phyloP scores from a whole-genome alignment of 352 stramenopile genomes.

The Thraustochytrium striatum region DNA sequence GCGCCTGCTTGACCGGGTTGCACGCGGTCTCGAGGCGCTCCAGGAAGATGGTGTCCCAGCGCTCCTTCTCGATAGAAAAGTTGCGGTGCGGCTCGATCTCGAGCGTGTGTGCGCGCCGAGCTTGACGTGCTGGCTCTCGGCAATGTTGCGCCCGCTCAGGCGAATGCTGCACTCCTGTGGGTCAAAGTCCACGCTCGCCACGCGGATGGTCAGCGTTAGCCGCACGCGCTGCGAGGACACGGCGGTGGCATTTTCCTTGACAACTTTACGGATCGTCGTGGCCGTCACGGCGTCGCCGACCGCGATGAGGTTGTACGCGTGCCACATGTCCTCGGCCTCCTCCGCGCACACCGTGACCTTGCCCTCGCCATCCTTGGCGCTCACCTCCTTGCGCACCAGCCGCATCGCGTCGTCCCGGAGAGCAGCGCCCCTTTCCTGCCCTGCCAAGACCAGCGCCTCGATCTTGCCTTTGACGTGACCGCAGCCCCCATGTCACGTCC shows the following conservation, averaged over 20 bases:
- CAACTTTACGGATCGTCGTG: slow-evolving; percentile 94
- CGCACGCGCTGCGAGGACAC: slow-evolving; percentile 83
- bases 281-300: slow-evolving; percentile 87
- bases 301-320: slow-evolving; percentile 96
- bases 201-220: slow-evolving; percentile 89
- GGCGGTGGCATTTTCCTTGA: slow-evolving; percentile 84
- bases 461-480: too few species aligned
- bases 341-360: slow-evolving; percentile 82
- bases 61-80: slow-evolving; percentile 91
- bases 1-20: slow-evolving; percentile 81
- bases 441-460: too few species aligned
- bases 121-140: slow-evolving; percentile 89
- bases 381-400: slow-evolving; percentile 40
- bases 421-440: too few species aligned
- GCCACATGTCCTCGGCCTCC: slow-evolving; percentile 96
- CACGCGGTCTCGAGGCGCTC: slow-evolving; percentile 90
- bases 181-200: slow-evolving; percentile 95
- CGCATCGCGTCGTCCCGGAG: not conserved
- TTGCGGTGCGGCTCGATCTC: slow-evolving; percentile 91
- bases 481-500: too few species aligned
- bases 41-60: slow-evolving; percentile 94
- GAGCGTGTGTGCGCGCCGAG: slow-evolving; percentile 95
- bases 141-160: slow-evolving; percentile 86
- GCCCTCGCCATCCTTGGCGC: slow-evolving; percentile 40
- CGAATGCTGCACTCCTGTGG: slow-evolving; percentile 81